phyloP scores from a whole-genome alignment of 106 monocot genomes.

The Dendrobium officinale region DNA sequence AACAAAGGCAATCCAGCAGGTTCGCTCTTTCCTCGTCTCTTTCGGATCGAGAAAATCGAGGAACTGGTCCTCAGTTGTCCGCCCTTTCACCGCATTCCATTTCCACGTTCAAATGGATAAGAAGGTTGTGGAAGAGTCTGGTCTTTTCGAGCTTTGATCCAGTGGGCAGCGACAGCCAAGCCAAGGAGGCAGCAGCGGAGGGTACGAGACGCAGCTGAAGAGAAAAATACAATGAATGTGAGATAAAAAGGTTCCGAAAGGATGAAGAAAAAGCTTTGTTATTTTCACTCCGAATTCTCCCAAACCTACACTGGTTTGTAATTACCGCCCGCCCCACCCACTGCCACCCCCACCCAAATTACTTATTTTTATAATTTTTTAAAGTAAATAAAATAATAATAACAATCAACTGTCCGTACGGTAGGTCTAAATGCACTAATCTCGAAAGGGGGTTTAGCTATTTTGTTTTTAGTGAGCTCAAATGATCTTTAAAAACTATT shows the following conservation, averaged over 20 bases:
- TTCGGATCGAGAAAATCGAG: neutral
- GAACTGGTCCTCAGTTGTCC: neutral
- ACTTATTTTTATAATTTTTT: no score
- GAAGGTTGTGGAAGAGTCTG: neutral
- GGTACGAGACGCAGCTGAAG: neutral
- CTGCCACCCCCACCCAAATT: neutral
- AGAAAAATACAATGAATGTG: constrained; percentile 8
- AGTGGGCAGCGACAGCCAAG: neutral
- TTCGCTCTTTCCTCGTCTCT: neutral
- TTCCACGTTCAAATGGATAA: neutral
- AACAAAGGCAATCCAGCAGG: neutral
- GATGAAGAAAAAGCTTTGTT: neutral
- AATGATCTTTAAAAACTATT: no score
- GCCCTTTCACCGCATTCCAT: constrained; percentile 6
- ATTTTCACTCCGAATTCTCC: neutral
- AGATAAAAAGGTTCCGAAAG: neutral
- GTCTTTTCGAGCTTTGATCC: neutral
- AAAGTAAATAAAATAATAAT: no score
- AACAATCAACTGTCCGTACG: no score
- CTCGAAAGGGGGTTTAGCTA: no score
- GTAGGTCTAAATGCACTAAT: no score
- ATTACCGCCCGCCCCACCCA: neutral
- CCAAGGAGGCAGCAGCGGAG: neutral
- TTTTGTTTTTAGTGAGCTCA: no score
- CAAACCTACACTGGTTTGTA: neutral